Percentiles rank a stretch among this genome's conserved stretches.
phyloP scores from a whole-genome alignment of 2,329 filamentous ascomycete genomes.

The Colletotrichum siamense region DNA sequence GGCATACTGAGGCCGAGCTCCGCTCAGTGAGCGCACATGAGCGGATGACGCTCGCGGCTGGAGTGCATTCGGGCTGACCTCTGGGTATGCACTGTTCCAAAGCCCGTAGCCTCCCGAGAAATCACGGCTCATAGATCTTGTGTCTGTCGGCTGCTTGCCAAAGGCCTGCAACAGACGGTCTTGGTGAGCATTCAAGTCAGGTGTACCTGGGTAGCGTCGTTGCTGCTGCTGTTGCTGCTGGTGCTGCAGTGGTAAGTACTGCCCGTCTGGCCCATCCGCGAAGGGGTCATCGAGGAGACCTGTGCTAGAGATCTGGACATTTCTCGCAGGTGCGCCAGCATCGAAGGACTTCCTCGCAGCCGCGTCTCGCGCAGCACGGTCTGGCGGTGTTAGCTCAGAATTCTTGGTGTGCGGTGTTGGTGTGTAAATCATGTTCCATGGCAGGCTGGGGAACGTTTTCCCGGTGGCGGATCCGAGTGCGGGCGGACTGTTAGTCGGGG shows the following conservation, averaged over 20 bases:
- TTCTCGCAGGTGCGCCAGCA: neutral
- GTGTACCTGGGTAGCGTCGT: neutral
- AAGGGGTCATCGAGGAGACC: conserved; percentile 35
- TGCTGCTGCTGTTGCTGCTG: neutral
- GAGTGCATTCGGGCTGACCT: neutral
- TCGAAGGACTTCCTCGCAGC: conserved; percentile 15
- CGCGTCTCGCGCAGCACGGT: conserved; percentile 8
- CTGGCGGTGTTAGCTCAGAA: conserved; percentile 18
- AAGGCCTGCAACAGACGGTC: conserved; percentile 40
- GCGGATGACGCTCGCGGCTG: conserved; percentile 5
- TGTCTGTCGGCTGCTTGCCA: conserved; percentile 23
- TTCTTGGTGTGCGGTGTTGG: conserved; percentile 17
- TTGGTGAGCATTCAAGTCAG: conserved; percentile 30
- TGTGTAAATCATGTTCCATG: conserved; percentile 55
- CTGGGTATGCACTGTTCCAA: conserved; percentile 5
- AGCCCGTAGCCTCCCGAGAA: conserved; percentile 4
- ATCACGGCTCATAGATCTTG: conserved; percentile 19
- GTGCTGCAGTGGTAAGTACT: neutral
- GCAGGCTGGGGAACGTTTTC: conserved; percentile 47
- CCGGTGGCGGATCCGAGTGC: conserved; percentile 35
- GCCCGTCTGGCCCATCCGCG: neutral
- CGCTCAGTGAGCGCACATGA: conserved; percentile 6
- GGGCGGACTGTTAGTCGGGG: conserved; percentile 36
- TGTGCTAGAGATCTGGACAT: neutral
- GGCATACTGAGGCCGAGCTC: conserved; percentile 19